Base-by-base conservation (phyloP, 2,329 filamentous ascomycete genomes). In the Orbilia blumenaviensis region DNA sequence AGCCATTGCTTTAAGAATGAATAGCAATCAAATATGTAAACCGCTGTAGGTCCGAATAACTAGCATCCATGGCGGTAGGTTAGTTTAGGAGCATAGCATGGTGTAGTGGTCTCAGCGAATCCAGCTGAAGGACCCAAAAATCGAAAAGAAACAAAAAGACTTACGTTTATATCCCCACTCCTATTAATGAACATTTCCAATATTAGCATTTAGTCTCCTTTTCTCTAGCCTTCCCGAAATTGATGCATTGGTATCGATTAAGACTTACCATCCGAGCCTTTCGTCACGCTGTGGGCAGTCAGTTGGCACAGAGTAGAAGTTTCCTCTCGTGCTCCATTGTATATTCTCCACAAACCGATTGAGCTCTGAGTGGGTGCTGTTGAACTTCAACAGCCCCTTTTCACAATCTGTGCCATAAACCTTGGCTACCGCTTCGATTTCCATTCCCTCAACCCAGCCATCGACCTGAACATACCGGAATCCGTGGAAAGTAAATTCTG, bases 231-330 rank as follows among this genome's bases (percentile, higher is more conserved):
- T n/a, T n/a, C n/a, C n/a, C n/a, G n/a, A n/a, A 46, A 14, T 23
- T 46, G 10, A 50, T 50, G 32, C 14, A 29, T 9, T 6, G 18
- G 29, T 2, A 18, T n/a, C 4, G 23, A 6, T 34, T 12, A 77
- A 87, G 85, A 87, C 85, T 0, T 85, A 86, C 87, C 87, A 87
- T 18, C 85, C 85, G 5, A 88, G 81, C 0, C 86, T 83, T 80
- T 88, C 86, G 63, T 88, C 86, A 0, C 86, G 82, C 75, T 88
- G 86, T 0, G 87, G 87, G 77, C 86, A 88, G 78, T 89, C 88
- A 0, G 87, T 89, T 0, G 87, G 87, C 0, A 89, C 81, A 0
- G 84, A 85, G 2, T 89, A 78, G 78, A 89, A 89, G 78, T 89
- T 89, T 0, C 87, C 87, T 29, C 84, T 83, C 85, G 88, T 88